Conservation (phyloP, 78 protist species). For the Polysphondylium violaceum region DNA sequence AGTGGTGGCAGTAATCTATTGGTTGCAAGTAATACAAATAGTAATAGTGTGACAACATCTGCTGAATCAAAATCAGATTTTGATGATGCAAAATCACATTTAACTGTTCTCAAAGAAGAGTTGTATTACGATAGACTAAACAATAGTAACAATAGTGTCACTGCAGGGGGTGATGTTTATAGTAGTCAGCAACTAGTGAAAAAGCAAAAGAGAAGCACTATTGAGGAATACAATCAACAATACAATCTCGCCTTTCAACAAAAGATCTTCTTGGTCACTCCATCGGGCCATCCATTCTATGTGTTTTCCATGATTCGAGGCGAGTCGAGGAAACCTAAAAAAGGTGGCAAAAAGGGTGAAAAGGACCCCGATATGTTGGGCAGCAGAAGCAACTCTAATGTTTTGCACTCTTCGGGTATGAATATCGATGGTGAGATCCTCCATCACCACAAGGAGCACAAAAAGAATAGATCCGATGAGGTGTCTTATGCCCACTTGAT, state of each 20-base stretch:
- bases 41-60: too few relatives aligned
- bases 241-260: conserved; percentile 30
- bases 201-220: conserved; percentile 20
- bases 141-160: background rate
- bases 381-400: too few relatives aligned
- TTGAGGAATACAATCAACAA: conserved; percentile 41
- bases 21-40: too few relatives aligned
- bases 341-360: background rate
- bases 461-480: background rate
- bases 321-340: conserved; percentile 13
- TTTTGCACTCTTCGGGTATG: too few relatives aligned
- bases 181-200: too few relatives aligned
- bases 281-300: conserved; percentile 40
- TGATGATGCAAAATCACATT: too few relatives aligned
- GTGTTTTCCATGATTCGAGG: conserved; percentile 54
- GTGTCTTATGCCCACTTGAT: conserved; percentile 48
- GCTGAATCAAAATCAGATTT: too few relatives aligned
- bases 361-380: background rate
- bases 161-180: too few relatives aligned
- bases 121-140: background rate
- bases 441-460: background rate
- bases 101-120: background rate
- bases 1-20: too few relatives aligned
- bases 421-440: background rate
- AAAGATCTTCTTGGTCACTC: conserved; percentile 14